Conservation (phyloP, 768 basidiomycete species). For the Serpula lacrymans region DNA sequence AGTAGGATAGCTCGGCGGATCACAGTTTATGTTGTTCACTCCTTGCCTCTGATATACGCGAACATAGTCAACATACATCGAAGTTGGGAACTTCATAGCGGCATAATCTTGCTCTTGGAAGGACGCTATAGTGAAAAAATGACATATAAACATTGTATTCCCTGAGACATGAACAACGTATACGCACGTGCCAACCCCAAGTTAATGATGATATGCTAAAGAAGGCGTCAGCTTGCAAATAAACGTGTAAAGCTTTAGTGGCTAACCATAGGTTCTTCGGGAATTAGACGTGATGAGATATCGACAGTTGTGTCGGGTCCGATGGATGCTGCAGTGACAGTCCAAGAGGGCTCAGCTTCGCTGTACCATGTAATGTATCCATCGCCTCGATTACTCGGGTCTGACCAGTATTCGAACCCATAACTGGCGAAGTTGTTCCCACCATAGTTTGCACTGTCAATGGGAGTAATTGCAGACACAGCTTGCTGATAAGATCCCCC, state of each 20-base stretch:
- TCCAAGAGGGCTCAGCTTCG: constrained; percentile 68
- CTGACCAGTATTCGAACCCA: constrained; percentile 79
- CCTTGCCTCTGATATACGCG: constrained; percentile 82
- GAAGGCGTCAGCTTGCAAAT: constrained; percentile 9
- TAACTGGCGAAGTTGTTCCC: constrained; percentile 55
- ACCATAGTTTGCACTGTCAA: constrained; percentile 55
- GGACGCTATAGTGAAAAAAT: constrained; percentile 36
- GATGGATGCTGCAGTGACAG: constrained; percentile 58
- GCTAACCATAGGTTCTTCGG: constrained; percentile 92
- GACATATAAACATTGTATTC: not conserved
- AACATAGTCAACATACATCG: constrained; percentile 88
- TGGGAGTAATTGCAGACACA: constrained; percentile 56
- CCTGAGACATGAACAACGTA: no score
- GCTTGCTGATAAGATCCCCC: constrained; percentile 79
- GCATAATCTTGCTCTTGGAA: constrained; percentile 75
- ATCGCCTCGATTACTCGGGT: constrained; percentile 59
- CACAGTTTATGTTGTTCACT: constrained; percentile 67
- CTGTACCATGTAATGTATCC: constrained; percentile 87
- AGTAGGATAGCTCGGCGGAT: constrained; percentile 78
- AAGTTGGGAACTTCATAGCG: constrained; percentile 71
- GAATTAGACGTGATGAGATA: constrained; percentile 63
- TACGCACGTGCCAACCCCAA: constrained; percentile 68
- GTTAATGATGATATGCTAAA: constrained; percentile 80
- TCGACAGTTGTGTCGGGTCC: constrained; percentile 57
- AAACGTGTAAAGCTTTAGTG: constrained; percentile 3